Evolutionary conservation across 306 rosid species (phyloP).

Genomic region (Inga laurina): DNA sequence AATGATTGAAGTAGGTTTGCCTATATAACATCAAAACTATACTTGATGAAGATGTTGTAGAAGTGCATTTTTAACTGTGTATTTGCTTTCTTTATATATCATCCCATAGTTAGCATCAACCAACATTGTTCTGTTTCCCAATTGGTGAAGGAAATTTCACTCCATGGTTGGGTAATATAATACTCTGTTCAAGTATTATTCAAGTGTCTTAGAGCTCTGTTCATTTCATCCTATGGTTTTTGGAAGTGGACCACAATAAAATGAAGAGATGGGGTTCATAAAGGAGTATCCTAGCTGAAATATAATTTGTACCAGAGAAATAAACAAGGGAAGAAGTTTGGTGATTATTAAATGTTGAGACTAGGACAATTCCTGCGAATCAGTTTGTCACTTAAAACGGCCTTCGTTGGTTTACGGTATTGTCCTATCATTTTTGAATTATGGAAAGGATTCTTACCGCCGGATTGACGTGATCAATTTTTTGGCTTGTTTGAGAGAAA

Average conservation of each 20-base stretch:
- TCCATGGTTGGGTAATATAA: background rate
- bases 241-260: slow-evolving; percentile 18
- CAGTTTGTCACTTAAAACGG: background rate
- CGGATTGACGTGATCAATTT: too few species aligned
- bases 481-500: too few species aligned
- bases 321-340: background rate
- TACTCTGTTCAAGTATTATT: background rate
- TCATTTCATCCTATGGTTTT: background rate
- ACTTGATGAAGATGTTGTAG: background rate
- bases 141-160: background rate
- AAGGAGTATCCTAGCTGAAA: slow-evolving; percentile 11
- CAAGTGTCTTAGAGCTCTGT: background rate
- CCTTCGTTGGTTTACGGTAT: background rate
- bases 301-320: background rate
- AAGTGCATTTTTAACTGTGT: slow-evolving; percentile 10
- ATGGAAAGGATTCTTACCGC: too few species aligned
- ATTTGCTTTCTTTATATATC: background rate
- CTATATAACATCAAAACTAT: background rate
- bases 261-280: slow-evolving; percentile 5
- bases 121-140: background rate
- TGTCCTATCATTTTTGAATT: too few species aligned
- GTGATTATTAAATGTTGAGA: background rate
- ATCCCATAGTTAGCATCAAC: background rate
- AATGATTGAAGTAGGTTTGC: background rate
- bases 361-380: background rate